These are phyloP conservation scores for Leishmania lainsoni DNA, from an alignment of 208 protist species.

Conservation along the genomic window DNA sequence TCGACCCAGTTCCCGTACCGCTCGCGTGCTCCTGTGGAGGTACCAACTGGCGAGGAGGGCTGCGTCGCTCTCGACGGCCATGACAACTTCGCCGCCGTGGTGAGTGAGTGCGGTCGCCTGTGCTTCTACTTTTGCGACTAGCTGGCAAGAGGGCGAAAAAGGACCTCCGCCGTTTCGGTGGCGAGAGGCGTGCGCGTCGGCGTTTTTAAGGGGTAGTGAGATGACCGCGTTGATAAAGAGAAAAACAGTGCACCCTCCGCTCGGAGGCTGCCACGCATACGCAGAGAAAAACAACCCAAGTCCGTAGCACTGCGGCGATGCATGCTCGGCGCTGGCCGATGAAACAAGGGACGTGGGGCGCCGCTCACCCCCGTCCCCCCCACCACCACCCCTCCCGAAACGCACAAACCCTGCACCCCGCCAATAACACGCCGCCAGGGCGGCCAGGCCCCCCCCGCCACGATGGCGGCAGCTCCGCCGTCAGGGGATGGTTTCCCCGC, in stretches of 20 bases:
- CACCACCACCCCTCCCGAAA: background rate
- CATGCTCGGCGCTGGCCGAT: background rate
- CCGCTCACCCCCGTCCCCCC: background rate
- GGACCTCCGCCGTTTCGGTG: background rate
- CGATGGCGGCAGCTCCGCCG: too few relatives aligned
- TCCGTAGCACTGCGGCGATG: background rate
- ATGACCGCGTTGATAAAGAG: background rate
- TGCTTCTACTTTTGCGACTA: constrained; percentile 37
- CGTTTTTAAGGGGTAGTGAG: background rate
- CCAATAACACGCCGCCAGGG: background rate
- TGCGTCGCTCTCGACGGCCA: constrained; percentile 55
- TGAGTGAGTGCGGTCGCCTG: constrained; percentile 41
- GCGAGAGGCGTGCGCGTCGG: background rate
- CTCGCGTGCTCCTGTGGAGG: constrained; percentile 13
- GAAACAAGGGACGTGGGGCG: background rate
- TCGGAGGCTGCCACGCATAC: background rate
- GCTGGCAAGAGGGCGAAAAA: background rate
- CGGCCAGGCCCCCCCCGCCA: background rate
- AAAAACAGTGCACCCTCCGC: background rate
- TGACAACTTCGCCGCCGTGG: constrained; percentile 53
- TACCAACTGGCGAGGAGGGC: constrained; percentile 17
- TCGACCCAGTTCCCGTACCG: constrained; percentile 22
- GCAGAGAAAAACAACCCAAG: background rate
- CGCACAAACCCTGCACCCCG: background rate
- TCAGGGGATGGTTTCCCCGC: too few relatives aligned